Evolutionary conservation across 495 filamentous ascomycete species (phyloP).

Genomic region (Penicillium paradoxum): DNA sequence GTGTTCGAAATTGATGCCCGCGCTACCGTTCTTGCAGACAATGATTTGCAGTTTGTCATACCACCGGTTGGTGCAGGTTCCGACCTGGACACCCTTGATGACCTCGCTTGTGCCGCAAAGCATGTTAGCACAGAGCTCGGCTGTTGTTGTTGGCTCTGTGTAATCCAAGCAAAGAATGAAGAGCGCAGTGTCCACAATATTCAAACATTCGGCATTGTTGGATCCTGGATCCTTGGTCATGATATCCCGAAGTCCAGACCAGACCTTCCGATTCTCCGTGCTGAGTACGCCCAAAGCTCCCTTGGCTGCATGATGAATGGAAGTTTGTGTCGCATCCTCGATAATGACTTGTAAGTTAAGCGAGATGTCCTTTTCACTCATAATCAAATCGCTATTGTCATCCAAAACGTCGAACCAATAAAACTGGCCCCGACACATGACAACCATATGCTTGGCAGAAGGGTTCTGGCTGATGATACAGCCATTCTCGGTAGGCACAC

Average conservation of each 20-base stretch:
- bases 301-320: conserved; percentile 91
- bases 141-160: conserved; percentile 71
- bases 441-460: conserved; percentile 83
- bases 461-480: conserved; percentile 95
- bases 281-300: conserved; percentile 89
- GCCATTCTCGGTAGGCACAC: conserved; percentile 90
- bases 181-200: conserved; percentile 90
- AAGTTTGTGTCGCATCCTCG: conserved; percentile 81
- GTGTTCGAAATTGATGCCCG: conserved; percentile 98
- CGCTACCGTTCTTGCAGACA: conserved; percentile 96
- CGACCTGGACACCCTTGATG: conserved; percentile 88
- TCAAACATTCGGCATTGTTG: conserved; percentile 91
- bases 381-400: conserved; percentile 89
- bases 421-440: conserved; percentile 92
- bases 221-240: conserved; percentile 79
- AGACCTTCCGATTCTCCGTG: conserved; percentile 93
- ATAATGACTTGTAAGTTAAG: conserved; percentile 90
- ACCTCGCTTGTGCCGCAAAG: conserved; percentile 92
- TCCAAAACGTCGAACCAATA: conserved; percentile 99
- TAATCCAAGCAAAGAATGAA: conserved; percentile 92
- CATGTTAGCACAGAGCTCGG: conserved; percentile 93
- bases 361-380: conserved; percentile 92
- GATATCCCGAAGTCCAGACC: conserved; percentile 87
- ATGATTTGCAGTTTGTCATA: conserved; percentile 99
- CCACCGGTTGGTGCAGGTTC: conserved; percentile 97